Base-by-base conservation (phyloP, 1,139 yeast genomes). In the Geotrichum carabidarum region DNA sequence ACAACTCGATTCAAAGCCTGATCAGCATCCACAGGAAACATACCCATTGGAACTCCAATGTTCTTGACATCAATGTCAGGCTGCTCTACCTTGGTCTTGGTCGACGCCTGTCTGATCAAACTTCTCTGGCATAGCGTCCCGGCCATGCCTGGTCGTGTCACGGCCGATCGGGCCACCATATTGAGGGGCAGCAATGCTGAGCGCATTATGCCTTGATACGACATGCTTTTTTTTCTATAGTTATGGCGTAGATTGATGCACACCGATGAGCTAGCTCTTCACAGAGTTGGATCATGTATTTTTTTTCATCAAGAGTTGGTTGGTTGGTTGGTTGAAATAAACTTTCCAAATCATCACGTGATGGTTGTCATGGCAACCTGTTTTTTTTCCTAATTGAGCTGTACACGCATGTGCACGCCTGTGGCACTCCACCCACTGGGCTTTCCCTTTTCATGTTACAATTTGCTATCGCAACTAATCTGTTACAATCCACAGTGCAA, bases 41-140 rank as follows among this genome's bases (percentile, higher is more conserved):
- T 51, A 61, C 64, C 67, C 27, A 60, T 61, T 27, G 65, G 60
- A 32, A 64, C 62, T 4, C 67, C 67, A 35, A 64, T 51, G 56
- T 59, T 62, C 57, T 63, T 64, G 44, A 63, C 51, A 46, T 61
- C 63, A 44, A 62, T 54, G 22, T 48, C 44, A n/a, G 55, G 51
- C 48, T 52, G 50, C n/a, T 37, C 36, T 15, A 42, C 43, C 30
- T 51, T 41, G n/a, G 50, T 27, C 22, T 56, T 46, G 44, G 34
- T 45, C 14, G 56, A 51, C 15, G 60, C 60, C 49, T 45, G 50
- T 12, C 53, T 48, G 17, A n/a, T 27, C 1, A 9, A 31, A 30
- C 12, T 30, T 43, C 46, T 27, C 27, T 17, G 44, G 12, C 8
- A 40, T 5, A 40, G 30, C 4, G 30, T 40, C 4, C 17, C 17